Base-by-base conservation (phyloP, 192 early-diverging fungal species). In the Podila verticillata region DNA sequence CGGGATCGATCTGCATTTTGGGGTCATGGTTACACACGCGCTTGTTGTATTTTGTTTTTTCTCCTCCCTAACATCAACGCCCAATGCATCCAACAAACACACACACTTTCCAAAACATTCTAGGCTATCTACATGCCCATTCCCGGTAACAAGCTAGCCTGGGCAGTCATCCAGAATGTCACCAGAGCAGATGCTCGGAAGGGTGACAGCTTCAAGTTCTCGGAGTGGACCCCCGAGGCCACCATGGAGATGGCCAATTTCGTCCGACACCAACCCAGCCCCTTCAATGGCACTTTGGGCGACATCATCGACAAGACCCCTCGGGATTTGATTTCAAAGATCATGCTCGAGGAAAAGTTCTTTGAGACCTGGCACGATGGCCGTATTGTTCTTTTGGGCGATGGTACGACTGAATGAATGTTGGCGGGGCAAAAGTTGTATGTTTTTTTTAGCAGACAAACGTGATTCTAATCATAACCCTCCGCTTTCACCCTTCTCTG, bases 321-420 rank as follows among this genome's bases (percentile, higher is more conserved):
- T 1, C 72, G 58, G 26, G 63, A 68, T 17, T 31, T 80, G n/a
- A 68, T 80, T 1, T 80, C 77, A 4, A 80, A 80, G 35, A 80
- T 80, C 51, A 66, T 71, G 58, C 61, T 80, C 10, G 77, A 80
- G 29, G 77, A 80, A 39, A 80, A 80, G 66, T 80, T 68, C 24
- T 80, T 80, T 59, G 70, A 80, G 30, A 44, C 47, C 6, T 80
- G 77, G 77, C 71, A 72, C 48, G 32, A 72, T 51, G 77, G 70
- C 24, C 77, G 77, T 36, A 47, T 80, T 32, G 77, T 72, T 7
- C 54, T 80, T 7, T 48, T 80, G 9, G 77, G 77, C 0, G 77
- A 80, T 68, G 77, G 77, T 80, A 72, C 26, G 48, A 22, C 7
- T 29, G 28, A 61, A n/a, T 13, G 57, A 15, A 19, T 26, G 22